Percentiles rank a stretch among this genome's conserved stretches.
Conservation (phyloP, 345 rosid species). For the Ceriops tagal region DNA sequence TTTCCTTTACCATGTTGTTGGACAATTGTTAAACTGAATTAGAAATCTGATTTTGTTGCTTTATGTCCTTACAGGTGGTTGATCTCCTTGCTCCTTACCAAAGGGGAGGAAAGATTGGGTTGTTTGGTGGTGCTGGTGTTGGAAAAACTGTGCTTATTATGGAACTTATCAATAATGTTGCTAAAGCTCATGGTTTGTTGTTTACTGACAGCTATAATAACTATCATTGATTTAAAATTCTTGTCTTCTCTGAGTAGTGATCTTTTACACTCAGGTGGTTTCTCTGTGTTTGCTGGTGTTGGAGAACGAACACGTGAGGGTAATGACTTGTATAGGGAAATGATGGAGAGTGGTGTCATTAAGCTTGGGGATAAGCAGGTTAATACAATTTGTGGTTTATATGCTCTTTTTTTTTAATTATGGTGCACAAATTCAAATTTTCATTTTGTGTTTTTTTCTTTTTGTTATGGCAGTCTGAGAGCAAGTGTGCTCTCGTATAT, state of each 20-base stretch:
- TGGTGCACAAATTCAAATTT: background rate
- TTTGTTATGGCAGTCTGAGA: slow-evolving; percentile 54
- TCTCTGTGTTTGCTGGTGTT: slow-evolving; percentile 98
- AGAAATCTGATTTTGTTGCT: background rate
- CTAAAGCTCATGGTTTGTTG: slow-evolving; percentile 85
- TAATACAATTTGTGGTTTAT: background rate
- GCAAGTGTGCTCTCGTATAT: slow-evolving; percentile 95
- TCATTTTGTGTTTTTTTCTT: background rate
- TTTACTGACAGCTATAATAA: background rate
- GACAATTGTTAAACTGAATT: background rate
- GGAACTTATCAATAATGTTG: slow-evolving; percentile 98
- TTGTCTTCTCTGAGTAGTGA: background rate
- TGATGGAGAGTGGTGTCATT: slow-evolving; percentile 99
- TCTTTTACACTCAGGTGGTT: slow-evolving; percentile 67
- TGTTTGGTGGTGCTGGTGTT: slow-evolving; percentile 99
- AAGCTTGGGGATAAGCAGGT: slow-evolving; percentile 99
- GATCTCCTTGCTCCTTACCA: slow-evolving; percentile 98
- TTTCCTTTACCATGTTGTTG: no score
- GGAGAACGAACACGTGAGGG: slow-evolving; percentile 99
- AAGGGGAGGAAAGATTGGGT: slow-evolving; percentile 98
- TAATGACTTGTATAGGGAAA: slow-evolving; percentile 95
- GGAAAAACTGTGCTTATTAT: slow-evolving; percentile 97
- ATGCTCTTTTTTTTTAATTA: background rate
- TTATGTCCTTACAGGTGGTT: slow-evolving; percentile 52
- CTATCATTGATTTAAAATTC: background rate